A percentile compares a stretch with the other conserved stretches of the same genome.
Conservation (phyloP, 129 eudicot species). For the Flaveria trinervia region DNA sequence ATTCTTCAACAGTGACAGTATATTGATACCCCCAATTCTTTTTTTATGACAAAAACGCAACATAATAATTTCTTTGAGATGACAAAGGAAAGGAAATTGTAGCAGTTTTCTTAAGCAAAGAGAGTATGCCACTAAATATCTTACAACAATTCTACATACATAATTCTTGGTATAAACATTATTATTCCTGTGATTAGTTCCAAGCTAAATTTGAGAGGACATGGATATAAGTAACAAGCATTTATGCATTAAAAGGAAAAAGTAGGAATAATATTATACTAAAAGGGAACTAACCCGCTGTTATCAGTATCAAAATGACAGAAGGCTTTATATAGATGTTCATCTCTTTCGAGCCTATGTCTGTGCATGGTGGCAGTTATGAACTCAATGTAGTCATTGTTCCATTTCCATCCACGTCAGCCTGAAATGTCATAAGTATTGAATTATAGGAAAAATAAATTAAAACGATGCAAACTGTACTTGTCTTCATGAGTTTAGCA, state of each 20-base stretch:
- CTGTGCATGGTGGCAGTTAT: constrained; percentile 59
- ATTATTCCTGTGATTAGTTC: not conserved
- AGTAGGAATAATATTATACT: not conserved
- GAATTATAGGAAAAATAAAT: not conserved
- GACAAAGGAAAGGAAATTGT: not conserved
- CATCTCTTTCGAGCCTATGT: constrained; percentile 56
- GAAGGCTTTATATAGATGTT: constrained; percentile 54
- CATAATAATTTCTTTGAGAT: not conserved
- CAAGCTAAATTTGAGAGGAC: not conserved
- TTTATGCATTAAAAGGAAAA: constrained; percentile 4
- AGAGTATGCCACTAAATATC: not conserved
- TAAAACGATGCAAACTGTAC: not conserved
- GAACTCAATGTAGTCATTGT: constrained; percentile 53
- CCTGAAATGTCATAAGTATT: constrained; percentile 33
- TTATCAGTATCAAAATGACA: constrained; percentile 53
- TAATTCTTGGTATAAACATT: not conserved
- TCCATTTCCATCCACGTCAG: constrained; percentile 63
- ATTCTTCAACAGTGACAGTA: not conserved
- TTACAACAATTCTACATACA: not conserved
- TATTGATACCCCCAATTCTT: not conserved
- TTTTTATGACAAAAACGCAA: not conserved
- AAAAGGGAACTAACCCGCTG: constrained; percentile 46
- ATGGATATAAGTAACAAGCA: not conserved
- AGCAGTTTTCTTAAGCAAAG: not conserved
- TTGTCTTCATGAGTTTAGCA: not conserved